phyloP scores from a whole-genome alignment of 345 rosid species.

The Geranium rotundifolium region DNA sequence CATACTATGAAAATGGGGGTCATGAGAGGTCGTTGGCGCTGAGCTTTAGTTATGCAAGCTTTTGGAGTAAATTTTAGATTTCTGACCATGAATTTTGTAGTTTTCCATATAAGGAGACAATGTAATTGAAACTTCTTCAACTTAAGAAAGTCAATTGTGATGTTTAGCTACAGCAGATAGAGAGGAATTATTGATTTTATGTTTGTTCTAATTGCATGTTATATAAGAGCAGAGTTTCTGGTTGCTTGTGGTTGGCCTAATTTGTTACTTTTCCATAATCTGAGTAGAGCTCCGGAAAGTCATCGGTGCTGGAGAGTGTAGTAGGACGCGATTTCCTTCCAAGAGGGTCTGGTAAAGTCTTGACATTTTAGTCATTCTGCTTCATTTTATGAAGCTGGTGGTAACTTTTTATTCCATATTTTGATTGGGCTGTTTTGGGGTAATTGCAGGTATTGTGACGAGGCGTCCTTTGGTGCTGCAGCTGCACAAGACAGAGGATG shows the following conservation, averaged over 20 bases:
- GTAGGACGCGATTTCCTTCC: slow-evolving; percentile 97
- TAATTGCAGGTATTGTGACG: slow-evolving; percentile 67
- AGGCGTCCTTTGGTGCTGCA: slow-evolving; percentile 86
- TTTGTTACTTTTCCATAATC: too few relatives aligned
- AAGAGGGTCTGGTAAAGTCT: slow-evolving; percentile 75
- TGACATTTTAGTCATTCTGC: too few relatives aligned
- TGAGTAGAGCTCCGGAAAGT: slow-evolving; percentile 84
- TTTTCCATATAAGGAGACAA: too few relatives aligned
- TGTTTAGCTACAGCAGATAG: not conserved
- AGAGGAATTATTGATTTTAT: not conserved
- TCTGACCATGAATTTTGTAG: not conserved
- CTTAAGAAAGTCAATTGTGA: too few relatives aligned
- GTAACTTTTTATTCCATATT: too few relatives aligned
- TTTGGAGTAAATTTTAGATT: not conserved
- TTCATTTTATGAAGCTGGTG: too few relatives aligned
- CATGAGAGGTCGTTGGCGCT: too few relatives aligned
- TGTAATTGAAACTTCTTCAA: not conserved
- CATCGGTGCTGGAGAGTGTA: slow-evolving; percentile 93
- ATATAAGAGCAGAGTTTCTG: not conserved
- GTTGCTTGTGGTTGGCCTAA: too few relatives aligned
- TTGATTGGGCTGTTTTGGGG: not conserved
- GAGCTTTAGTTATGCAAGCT: not conserved
- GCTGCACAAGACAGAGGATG: slow-evolving; percentile 66
- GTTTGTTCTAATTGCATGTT: not conserved
- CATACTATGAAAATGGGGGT: not conserved